Conservation (phyloP, 345 rosid species). For the Gossypium raimondii region DNA sequence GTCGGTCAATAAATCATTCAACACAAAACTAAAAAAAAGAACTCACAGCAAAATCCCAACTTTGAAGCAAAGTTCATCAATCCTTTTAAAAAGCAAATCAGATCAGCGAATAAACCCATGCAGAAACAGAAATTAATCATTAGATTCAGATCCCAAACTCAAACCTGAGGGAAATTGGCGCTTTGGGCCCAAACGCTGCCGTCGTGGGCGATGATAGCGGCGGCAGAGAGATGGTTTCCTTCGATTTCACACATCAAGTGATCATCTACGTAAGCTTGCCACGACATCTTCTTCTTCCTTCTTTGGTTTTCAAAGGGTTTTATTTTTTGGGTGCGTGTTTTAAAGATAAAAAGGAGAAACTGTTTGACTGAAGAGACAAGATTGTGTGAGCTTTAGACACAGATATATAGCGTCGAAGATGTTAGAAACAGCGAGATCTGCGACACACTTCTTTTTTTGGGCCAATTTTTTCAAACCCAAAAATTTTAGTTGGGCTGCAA, state of each 20-base stretch:
- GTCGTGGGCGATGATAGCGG: slow-evolving; percentile 24
- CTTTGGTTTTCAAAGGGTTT: neutral
- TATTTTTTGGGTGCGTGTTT: too few species aligned
- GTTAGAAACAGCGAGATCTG: slow-evolving; percentile 27
- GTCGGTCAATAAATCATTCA: neutral
- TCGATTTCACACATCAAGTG: slow-evolving; percentile 24
- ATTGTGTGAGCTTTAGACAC: neutral
- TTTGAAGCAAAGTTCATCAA: neutral
- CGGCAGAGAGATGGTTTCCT: slow-evolving; percentile 20
- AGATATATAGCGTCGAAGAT: slow-evolving; percentile 22
- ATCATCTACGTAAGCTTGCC: slow-evolving; percentile 21
- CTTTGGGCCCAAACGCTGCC: slow-evolving; percentile 28
- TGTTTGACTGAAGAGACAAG: neutral
- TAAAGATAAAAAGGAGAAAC: neutral
- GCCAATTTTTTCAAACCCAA: neutral
- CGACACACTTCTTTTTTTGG: neutral
- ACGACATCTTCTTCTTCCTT: slow-evolving; percentile 22
- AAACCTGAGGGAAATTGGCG: slow-evolving; percentile 4
- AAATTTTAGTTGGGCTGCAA: too few species aligned
- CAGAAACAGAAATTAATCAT: slow-evolving; percentile 11
- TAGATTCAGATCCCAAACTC: neutral
- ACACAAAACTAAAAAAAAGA: neutral
- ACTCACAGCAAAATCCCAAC: neutral
- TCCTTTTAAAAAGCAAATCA: neutral
- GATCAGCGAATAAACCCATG: slow-evolving; percentile 9